Conservation (phyloP, 192 early-diverging fungal genomes). For the Radiomyces spectabilis region DNA sequence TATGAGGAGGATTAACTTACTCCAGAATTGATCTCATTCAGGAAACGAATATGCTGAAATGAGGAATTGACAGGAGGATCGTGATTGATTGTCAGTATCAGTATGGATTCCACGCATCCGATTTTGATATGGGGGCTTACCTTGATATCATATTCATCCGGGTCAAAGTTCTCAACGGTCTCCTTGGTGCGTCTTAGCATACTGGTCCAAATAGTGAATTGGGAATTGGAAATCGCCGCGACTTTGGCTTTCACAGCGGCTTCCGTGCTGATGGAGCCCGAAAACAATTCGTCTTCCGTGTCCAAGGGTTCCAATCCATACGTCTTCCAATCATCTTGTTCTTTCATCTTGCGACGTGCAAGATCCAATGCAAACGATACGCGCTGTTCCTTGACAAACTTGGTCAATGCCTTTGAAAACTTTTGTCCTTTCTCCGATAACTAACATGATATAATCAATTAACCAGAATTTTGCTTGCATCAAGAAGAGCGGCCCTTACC, state of each 20-base stretch:
- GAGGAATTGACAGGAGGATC: neutral
- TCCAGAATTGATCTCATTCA: slow-evolving; percentile 93
- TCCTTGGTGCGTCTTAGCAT: slow-evolving; percentile 79
- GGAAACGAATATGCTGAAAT: slow-evolving; percentile 55
- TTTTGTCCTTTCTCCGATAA: slow-evolving; percentile 63
- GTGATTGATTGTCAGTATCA: too few species aligned
- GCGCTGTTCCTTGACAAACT: slow-evolving; percentile 65
- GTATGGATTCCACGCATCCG: neutral
- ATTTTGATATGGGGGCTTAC: neutral
- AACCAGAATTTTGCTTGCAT: neutral
- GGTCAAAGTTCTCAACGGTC: slow-evolving; percentile 77
- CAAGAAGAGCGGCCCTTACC: too few species aligned
- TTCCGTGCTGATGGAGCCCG: neutral
- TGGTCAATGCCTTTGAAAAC: slow-evolving; percentile 68
- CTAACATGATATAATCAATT: slow-evolving; percentile 12
- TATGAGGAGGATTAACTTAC: slow-evolving; percentile 19
- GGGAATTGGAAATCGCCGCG: slow-evolving; percentile 58
- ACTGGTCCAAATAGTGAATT: slow-evolving; percentile 75
- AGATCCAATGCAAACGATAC: slow-evolving; percentile 38
- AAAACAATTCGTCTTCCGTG: too few species aligned
- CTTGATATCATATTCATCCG: slow-evolving; percentile 69
- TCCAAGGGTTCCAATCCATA: slow-evolving; percentile 2
- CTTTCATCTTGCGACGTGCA: slow-evolving; percentile 1
- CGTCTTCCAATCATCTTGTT: neutral
- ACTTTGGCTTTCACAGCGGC: slow-evolving; percentile 39